Conservation (phyloP, 2,329 filamentous ascomycete species). For the Seiridium unicorne region DNA sequence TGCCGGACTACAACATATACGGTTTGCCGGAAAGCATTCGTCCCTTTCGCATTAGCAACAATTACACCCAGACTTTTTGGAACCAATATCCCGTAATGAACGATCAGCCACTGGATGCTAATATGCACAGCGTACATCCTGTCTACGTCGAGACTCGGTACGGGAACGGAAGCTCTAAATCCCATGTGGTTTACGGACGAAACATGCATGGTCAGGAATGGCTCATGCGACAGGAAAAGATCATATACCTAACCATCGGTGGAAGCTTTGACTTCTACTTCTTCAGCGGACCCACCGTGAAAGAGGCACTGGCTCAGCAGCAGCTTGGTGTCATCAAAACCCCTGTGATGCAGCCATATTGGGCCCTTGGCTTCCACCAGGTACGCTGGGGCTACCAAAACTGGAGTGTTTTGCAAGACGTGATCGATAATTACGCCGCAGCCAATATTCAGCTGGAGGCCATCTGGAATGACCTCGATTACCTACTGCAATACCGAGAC, state of each 20-base stretch:
- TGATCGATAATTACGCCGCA: slow-evolving; percentile 64
- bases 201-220: slow-evolving; percentile 78
- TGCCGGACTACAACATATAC: slow-evolving; percentile 72
- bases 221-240: slow-evolving; percentile 58
- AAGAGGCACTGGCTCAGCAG: slow-evolving; percentile 69
- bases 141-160: slow-evolving; percentile 81
- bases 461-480: slow-evolving; percentile 72
- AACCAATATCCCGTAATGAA: slow-evolving; percentile 62
- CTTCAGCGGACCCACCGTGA: slow-evolving; percentile 68
- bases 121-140: slow-evolving; percentile 75
- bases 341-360: slow-evolving; percentile 80
- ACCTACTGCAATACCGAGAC: slow-evolving; percentile 62
- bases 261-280: slow-evolving; percentile 75
- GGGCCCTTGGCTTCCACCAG: slow-evolving; percentile 78
- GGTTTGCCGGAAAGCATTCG: slow-evolving; percentile 74
- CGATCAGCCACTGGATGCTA: slow-evolving; percentile 62
- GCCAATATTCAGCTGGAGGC: slow-evolving; percentile 69
- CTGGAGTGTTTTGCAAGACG: slow-evolving; percentile 65
- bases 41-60: slow-evolving; percentile 68
- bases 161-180: slow-evolving; percentile 61
- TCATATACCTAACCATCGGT: slow-evolving; percentile 74
- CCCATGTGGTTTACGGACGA: slow-evolving; percentile 75
- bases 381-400: slow-evolving; percentile 81
- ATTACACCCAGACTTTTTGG: slow-evolving; percentile 57
- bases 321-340: slow-evolving; percentile 65